phyloP scores from a whole-genome alignment of 495 filamentous ascomycete genomes.

The Letharia columbiana region DNA sequence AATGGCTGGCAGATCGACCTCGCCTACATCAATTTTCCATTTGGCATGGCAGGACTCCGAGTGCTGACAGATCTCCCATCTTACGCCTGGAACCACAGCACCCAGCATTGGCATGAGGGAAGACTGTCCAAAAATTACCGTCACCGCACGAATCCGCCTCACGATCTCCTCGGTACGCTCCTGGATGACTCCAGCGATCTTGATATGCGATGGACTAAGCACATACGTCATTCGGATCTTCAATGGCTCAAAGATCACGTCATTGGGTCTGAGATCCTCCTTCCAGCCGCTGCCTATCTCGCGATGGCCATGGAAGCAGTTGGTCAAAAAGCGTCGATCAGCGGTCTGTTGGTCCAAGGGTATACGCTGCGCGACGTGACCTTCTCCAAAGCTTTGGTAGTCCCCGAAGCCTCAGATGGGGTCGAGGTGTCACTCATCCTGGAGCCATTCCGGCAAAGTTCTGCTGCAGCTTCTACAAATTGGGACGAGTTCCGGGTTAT shows the following conservation, averaged over 20 bases:
- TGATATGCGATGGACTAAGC: slow-evolving; percentile 32
- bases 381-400: slow-evolving; percentile 30
- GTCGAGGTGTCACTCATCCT: slow-evolving; percentile 31
- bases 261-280: slow-evolving; percentile 20
- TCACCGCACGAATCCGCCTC: slow-evolving; percentile 17
- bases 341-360: slow-evolving; percentile 4
- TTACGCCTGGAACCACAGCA: slow-evolving; percentile 36
- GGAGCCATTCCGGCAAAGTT: slow-evolving; percentile 20
- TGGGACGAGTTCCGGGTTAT: slow-evolving; percentile 30
- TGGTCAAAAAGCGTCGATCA: slow-evolving; percentile 16
- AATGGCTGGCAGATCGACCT: slow-evolving; percentile 17
- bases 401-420: slow-evolving; percentile 32
- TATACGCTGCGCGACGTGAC: slow-evolving; percentile 28
- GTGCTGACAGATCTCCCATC: slow-evolving; percentile 32
- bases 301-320: slow-evolving; percentile 29
- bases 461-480: slow-evolving; percentile 1
- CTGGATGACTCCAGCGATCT: slow-evolving; percentile 27
- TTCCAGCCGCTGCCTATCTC: slow-evolving; percentile 26
- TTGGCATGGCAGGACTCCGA: slow-evolving; percentile 2
- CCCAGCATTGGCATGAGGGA: slow-evolving; percentile 35
- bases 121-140: slow-evolving; percentile 33
- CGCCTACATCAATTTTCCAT: slow-evolving; percentile 16
- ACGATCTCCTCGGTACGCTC: slow-evolving; percentile 33
- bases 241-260: slow-evolving; percentile 27
- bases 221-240: slow-evolving; percentile 26